Percentiles rank a stretch among this genome's conserved stretches.
Evolutionary conservation across 2,329 filamentous ascomycete genomes (phyloP).

Genomic region (Penicillium sp.): DNA sequence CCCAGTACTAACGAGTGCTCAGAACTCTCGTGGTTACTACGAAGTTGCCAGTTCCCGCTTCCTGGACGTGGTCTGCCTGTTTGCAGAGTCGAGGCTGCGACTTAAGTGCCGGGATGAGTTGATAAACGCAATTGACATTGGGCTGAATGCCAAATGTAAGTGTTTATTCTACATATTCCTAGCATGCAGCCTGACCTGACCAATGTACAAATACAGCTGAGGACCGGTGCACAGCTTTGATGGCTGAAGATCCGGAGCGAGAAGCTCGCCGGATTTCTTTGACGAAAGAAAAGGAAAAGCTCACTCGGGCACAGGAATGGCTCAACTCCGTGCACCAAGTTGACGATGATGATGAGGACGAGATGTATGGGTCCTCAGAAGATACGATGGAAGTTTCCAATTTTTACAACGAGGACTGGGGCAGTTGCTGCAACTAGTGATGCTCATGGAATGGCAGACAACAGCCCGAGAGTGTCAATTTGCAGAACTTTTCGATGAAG

Average conservation of each 20-base stretch:
- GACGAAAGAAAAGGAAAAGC: slow-evolving; percentile 33
- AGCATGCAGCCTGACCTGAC: background rate
- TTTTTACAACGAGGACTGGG: too few relatives aligned
- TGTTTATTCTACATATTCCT: background rate
- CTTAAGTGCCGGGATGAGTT: slow-evolving; percentile 35
- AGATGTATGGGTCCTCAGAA: background rate
- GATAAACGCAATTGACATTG: slow-evolving; percentile 28
- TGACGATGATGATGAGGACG: slow-evolving; percentile 5
- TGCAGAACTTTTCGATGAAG: too few relatives aligned
- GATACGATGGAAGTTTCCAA: background rate
- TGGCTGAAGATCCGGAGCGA: slow-evolving; percentile 39
- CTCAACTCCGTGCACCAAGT: slow-evolving; percentile 14
- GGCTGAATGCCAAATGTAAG: slow-evolving; percentile 34
- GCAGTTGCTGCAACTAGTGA: background rate
- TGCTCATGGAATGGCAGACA: too few relatives aligned
- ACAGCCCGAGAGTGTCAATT: too few relatives aligned
- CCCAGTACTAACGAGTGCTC: slow-evolving; percentile 11
- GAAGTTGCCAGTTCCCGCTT: slow-evolving; percentile 41
- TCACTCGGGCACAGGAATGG: slow-evolving; percentile 36
- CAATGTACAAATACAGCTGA: slow-evolving; percentile 23
- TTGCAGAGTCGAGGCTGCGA: slow-evolving; percentile 37
- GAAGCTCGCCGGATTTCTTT: slow-evolving; percentile 32
- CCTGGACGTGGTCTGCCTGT: slow-evolving; percentile 40
- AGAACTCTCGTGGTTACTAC: slow-evolving; percentile 41
- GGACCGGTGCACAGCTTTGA: slow-evolving; percentile 36